Base-by-base conservation (phyloP, 495 filamentous ascomycete species). In the Chaetomium fimeti region DNA sequence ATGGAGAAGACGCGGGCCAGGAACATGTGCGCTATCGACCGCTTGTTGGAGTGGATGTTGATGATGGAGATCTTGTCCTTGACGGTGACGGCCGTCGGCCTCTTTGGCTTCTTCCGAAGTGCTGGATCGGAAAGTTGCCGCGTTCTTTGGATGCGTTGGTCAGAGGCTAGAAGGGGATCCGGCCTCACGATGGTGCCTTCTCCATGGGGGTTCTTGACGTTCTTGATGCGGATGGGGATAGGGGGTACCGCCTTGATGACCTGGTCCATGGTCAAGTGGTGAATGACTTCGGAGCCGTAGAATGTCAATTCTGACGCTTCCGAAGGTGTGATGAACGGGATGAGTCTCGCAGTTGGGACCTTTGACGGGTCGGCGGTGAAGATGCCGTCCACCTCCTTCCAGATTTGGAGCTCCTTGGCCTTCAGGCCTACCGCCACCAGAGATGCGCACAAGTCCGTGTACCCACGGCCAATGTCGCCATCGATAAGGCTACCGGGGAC, bases 231-330 rank as follows among this genome's bases (percentile, higher is more conserved):
- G 69, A 97, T 95, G 11, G 89, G 91, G 74, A 98, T 98, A 16
- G 84, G 85, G 0, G 85, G 85, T 59, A 84, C 84, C 3, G 93
- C 92, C 57, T 87, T 89, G 74, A 98, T 96, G 57, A 94, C 94
- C 74, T 97, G 94, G 77, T 98, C 92, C 91, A 98, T 98, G 60
- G 94, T 98, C 71, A 97, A 89, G 56, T 94, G 94, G 70, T 98
- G 94, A 67, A 98, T 97, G 68, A 98, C 94, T 74, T 96, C 91
- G 20, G 90, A 92, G 66, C 92, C 92, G 73, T 95, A 96, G 71
- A 94, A 96, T 12, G 92, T 96, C 67, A 96, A 81, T 73, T 96
- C 92, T 8, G 92, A 91, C 8, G 92, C 92, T 70, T 97, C 92
- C 40, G 90, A 85, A 0, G 92, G 92, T 1, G 91, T 92, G 72